Evolutionary conservation across 2,329 filamentous ascomycete species (phyloP).

Genomic region (Fusarium sp.): DNA sequence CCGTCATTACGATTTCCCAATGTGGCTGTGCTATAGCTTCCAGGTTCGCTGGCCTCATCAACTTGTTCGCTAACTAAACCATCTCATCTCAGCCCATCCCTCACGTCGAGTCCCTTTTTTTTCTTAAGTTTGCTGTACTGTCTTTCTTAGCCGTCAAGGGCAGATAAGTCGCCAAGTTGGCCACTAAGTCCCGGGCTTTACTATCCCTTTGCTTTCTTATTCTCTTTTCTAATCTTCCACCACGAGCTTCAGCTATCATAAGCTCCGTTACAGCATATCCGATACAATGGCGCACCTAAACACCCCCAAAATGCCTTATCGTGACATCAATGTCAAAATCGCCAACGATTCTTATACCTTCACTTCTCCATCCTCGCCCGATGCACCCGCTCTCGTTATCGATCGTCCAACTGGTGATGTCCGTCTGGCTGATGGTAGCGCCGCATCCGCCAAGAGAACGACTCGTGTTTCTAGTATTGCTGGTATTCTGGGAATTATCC

Average conservation of each 20-base stretch:
- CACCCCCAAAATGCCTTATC: constrained; percentile 72
- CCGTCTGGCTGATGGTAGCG: constrained; percentile 81
- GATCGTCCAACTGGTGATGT: constrained; percentile 94
- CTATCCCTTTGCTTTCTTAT: constrained; percentile 8
- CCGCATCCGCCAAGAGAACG: constrained; percentile 78
- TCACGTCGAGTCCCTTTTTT: constrained; percentile 42
- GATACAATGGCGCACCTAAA: constrained; percentile 54
- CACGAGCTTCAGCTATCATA: constrained; percentile 27
- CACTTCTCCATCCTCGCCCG: constrained; percentile 91
- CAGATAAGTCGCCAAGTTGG: constrained; percentile 37
- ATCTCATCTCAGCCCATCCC: constrained; percentile 37
- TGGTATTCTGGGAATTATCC: constrained; percentile 93
- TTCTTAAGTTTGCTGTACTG: constrained; percentile 15
- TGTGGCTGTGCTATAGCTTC: constrained; percentile 48
- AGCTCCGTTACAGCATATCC: background rate
- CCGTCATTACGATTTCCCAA: constrained; percentile 28
- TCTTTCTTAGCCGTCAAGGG: constrained; percentile 37
- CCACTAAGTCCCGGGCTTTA: constrained; percentile 28
- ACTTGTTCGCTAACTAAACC: constrained; percentile 31
- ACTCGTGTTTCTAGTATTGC: constrained; percentile 88
- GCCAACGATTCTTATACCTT: constrained; percentile 95
- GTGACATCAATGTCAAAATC: constrained; percentile 97
- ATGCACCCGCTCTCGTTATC: constrained; percentile 86
- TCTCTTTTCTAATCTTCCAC: constrained; percentile 20
- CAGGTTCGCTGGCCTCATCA: constrained; percentile 49